Evolutionary conservation across 305 asterid species (phyloP).

Genomic region (Stenogyne calaminthoides): DNA sequence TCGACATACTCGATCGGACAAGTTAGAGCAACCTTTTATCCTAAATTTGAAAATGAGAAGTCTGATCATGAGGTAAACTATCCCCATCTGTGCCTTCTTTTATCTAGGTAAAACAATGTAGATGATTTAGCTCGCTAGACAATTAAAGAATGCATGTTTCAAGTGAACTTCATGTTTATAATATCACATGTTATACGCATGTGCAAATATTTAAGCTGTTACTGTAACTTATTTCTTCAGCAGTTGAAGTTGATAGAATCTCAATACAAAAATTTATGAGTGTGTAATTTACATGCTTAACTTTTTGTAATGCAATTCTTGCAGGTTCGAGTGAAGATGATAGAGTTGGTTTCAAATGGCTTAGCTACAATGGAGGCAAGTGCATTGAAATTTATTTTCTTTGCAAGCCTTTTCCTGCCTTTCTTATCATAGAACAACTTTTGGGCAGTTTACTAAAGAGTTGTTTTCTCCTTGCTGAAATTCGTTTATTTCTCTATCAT

Average conservation of each 20-base stretch:
- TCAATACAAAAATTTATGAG: constrained; percentile 17
- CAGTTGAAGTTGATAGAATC: constrained; percentile 20
- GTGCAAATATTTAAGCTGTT: not conserved
- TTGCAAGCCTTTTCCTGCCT: no score
- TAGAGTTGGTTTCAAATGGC: constrained; percentile 88
- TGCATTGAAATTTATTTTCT: not conserved
- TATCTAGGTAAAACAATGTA: constrained; percentile 21
- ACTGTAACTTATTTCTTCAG: constrained; percentile 8
- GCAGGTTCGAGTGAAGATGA: constrained; percentile 87
- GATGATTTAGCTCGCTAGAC: constrained; percentile 8
- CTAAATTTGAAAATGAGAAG: constrained; percentile 97
- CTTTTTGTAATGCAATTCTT: constrained; percentile 30
- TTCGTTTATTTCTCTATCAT: constrained; percentile 11
- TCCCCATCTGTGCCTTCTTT: constrained; percentile 25
- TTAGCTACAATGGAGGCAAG: constrained; percentile 90
- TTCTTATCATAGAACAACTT: constrained; percentile 13
- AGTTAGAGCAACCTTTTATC: constrained; percentile 95
- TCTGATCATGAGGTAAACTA: constrained; percentile 88
- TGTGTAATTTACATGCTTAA: constrained; percentile 20
- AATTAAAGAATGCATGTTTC: constrained; percentile 19
- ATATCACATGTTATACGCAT: constrained; percentile 16
- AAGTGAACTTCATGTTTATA: constrained; percentile 20
- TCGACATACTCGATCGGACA: constrained; percentile 69
- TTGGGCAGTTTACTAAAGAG: constrained; percentile 18
- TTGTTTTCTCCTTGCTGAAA: not conserved